Conservation (phyloP, 1,139 yeast genomes). For the Lipomyces yarrowii region DNA sequence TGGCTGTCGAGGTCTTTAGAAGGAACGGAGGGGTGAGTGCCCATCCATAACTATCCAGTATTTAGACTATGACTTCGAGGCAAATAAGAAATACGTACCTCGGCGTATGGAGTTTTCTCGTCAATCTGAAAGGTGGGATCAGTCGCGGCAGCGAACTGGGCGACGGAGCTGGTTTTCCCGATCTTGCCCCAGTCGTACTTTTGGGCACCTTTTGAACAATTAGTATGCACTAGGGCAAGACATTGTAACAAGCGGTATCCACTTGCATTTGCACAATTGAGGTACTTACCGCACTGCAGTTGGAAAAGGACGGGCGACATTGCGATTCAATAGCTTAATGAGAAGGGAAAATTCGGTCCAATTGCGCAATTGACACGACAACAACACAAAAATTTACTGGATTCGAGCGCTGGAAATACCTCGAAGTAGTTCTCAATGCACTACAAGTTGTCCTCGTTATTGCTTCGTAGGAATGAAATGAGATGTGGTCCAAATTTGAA, state of each 20-base stretch:
- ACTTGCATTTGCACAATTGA: background rate
- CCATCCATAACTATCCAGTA: slow-evolving; percentile 80
- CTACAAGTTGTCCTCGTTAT: background rate
- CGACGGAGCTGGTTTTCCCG: slow-evolving; percentile 84
- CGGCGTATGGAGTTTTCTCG: slow-evolving; percentile 80
- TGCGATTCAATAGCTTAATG: background rate
- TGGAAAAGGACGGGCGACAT: slow-evolving; percentile 1
- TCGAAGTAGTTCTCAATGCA: background rate
- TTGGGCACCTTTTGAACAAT: slow-evolving; percentile 22
- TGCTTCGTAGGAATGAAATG: background rate
- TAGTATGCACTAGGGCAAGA: background rate
- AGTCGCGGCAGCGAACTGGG: slow-evolving; percentile 75
- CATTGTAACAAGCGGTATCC: background rate
- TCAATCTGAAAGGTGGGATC: slow-evolving; percentile 63
- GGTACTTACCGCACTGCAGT: background rate
- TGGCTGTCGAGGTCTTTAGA: slow-evolving; percentile 62
- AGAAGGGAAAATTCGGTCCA: background rate
- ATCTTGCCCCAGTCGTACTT: slow-evolving; percentile 58
- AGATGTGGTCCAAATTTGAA: background rate
- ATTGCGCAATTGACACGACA: background rate
- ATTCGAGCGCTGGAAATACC: background rate
- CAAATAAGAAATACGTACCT: slow-evolving; percentile 39
- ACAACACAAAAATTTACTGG: background rate
- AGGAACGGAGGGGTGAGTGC: slow-evolving; percentile 93
- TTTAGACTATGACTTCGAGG: background rate